Evolutionary conservation across 257 asterid genomes (phyloP).

Genomic region (Nicotiana tomentosiformis): DNA sequence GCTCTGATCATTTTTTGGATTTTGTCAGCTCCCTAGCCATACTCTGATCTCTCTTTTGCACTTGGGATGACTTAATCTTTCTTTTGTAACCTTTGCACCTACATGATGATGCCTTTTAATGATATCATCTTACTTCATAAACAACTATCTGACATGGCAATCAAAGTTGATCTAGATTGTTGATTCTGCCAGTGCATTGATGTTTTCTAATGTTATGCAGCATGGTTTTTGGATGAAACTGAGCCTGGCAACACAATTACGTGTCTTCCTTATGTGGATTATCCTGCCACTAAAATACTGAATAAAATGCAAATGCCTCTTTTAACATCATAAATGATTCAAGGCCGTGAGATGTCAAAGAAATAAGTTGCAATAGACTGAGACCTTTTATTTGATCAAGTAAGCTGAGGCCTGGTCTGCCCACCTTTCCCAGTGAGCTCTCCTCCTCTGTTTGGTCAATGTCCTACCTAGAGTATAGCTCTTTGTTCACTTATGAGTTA

Average conservation of each 20-base stretch:
- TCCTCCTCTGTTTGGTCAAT: neutral
- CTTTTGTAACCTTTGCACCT: too few relatives aligned
- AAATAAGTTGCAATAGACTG: neutral
- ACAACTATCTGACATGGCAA: neutral
- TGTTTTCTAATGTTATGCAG: neutral
- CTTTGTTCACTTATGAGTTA: neutral
- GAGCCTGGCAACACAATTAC: neutral
- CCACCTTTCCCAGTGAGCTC: neutral
- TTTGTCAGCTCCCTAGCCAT: too few relatives aligned
- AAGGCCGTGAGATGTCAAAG: neutral
- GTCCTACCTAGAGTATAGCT: neutral
- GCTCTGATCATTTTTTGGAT: too few relatives aligned
- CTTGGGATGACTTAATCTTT: too few relatives aligned
- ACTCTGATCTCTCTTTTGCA: too few relatives aligned
- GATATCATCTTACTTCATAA: too few relatives aligned
- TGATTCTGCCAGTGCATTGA: constrained; percentile 1
- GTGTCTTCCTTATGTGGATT: neutral
- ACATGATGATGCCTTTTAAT: too few relatives aligned
- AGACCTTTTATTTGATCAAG: neutral
- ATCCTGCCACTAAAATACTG: neutral
- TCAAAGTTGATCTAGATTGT: neutral
- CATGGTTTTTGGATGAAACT: neutral
- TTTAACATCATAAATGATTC: neutral
- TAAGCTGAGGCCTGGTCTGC: neutral
- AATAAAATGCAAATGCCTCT: neutral